Conservation (phyloP, 495 filamentous ascomycete genomes). For the Aspergillus affinis region DNA sequence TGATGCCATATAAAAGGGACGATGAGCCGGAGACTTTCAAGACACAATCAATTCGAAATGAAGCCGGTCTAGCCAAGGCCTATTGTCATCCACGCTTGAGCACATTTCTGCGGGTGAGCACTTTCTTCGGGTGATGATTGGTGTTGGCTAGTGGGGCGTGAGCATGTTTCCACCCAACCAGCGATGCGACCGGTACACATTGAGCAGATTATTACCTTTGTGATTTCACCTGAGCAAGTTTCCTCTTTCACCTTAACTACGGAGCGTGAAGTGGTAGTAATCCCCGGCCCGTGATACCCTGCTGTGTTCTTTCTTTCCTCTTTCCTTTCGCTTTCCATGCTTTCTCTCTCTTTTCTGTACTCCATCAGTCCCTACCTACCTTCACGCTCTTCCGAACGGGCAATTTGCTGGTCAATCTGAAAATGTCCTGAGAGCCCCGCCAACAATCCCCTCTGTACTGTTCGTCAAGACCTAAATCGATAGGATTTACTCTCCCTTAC, state of each 20-base stretch:
- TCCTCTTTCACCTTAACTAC: no score
- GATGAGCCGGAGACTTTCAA: constrained; percentile 4
- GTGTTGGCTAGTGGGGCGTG: neutral
- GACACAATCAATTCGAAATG: neutral
- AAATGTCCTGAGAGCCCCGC: constrained; percentile 8
- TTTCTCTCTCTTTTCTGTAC: neutral
- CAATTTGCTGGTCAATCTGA: neutral
- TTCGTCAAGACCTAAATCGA: no score
- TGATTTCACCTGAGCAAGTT: neutral
- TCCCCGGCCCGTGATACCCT: neutral
- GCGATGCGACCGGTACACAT: no score
- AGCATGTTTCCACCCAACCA: constrained; percentile 15
- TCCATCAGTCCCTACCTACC: neutral
- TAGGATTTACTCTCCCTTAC: neutral
- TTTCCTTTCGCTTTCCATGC: neutral
- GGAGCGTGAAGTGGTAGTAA: no score
- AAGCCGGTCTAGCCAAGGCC: constrained; percentile 8
- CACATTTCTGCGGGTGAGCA: constrained; percentile 2
- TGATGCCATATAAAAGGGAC: constrained; percentile 7
- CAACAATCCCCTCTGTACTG: neutral
- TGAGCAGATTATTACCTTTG: constrained; percentile 13
- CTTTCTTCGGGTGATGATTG: neutral
- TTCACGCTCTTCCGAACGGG: no score
- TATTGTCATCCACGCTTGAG: constrained; percentile 5
- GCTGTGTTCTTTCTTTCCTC: neutral